These are phyloP conservation scores for Coriaria nepalensis DNA, from an alignment of 306 rosid genomes.

Conservation along the genomic window DNA sequence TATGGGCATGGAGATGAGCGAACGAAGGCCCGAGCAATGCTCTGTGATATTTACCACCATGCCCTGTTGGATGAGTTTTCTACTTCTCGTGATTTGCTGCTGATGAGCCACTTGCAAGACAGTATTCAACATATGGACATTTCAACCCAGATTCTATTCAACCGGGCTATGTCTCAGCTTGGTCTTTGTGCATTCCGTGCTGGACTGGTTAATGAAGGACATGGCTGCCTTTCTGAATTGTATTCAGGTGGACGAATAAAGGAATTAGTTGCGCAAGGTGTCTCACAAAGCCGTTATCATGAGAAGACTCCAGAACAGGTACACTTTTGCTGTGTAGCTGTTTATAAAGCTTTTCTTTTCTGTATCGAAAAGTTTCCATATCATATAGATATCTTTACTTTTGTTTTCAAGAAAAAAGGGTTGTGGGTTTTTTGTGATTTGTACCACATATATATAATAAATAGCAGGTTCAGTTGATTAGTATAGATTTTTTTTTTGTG, in stretches of 20 bases:
- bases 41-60: conserved; percentile 94
- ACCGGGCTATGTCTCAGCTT: conserved; percentile 89
- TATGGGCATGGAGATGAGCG: conserved; percentile 87
- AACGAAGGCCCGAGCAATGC: conserved; percentile 94
- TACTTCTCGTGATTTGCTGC: conserved; percentile 69
- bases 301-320: conserved; percentile 99
- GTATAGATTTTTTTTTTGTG: too few relatives aligned
- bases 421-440: too few relatives aligned
- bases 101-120: conserved; percentile 97
- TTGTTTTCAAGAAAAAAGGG: too few relatives aligned
- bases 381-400: too few relatives aligned
- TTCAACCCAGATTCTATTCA: conserved; percentile 87
- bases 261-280: conserved; percentile 96
- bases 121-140: conserved; percentile 80
- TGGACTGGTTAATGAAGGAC: conserved; percentile 71
- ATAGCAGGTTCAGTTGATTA: too few relatives aligned
- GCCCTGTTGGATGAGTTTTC: conserved; percentile 80
- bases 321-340: not conserved
- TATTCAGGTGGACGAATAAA: conserved; percentile 98
- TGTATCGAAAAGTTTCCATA: not conserved
- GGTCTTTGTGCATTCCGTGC: conserved; percentile 84
- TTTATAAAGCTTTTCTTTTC: not conserved
- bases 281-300: conserved; percentile 83
- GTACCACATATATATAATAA: too few relatives aligned
- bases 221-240: conserved; percentile 80